These are phyloP conservation scores for Pythium myriotylum DNA, from an alignment of 352 stramenopile genomes.

Conservation along the genomic window DNA sequence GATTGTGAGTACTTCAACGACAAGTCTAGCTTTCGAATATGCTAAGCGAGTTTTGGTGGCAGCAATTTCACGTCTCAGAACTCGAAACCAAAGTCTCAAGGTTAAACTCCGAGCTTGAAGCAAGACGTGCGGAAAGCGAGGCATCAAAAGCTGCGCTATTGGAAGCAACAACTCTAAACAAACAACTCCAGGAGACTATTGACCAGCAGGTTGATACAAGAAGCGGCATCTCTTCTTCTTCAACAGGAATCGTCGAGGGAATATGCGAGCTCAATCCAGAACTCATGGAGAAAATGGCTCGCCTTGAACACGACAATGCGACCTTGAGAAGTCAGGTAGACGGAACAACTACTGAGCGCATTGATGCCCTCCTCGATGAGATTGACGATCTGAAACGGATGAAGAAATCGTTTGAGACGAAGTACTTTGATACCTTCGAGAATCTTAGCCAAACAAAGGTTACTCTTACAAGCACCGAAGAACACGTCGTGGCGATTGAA, in stretches of 20 bases:
- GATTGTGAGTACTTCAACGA: slow-evolving; percentile 42
- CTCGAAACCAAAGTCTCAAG: slow-evolving; percentile 42
- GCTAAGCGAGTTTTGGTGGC: background rate
- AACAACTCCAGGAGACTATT: slow-evolving; percentile 54
- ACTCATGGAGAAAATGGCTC: slow-evolving; percentile 61
- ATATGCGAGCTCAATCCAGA: slow-evolving; percentile 74
- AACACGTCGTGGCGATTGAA: slow-evolving; percentile 15
- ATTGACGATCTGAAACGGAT: slow-evolving; percentile 57
- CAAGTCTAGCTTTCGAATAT: no score
- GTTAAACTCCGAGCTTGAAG: slow-evolving; percentile 36
- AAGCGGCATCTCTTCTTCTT: background rate
- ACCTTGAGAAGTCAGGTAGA: slow-evolving; percentile 52
- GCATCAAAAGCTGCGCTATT: slow-evolving; percentile 32
- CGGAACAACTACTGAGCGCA: slow-evolving; percentile 51
- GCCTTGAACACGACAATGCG: slow-evolving; percentile 62
- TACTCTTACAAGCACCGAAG: slow-evolving; percentile 8
- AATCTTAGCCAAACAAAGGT: slow-evolving; percentile 31
- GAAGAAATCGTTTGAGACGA: slow-evolving; percentile 72
- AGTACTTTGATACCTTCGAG: slow-evolving; percentile 61
- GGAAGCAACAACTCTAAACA: slow-evolving; percentile 43
- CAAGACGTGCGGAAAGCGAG: slow-evolving; percentile 35
- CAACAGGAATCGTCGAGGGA: slow-evolving; percentile 21
- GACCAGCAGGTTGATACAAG: slow-evolving; percentile 26
- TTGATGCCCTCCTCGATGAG: slow-evolving; percentile 60
- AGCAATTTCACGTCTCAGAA: slow-evolving; percentile 72